Base-by-base conservation (phyloP, 441 rosid species). In the Mallotus japonicus region DNA sequence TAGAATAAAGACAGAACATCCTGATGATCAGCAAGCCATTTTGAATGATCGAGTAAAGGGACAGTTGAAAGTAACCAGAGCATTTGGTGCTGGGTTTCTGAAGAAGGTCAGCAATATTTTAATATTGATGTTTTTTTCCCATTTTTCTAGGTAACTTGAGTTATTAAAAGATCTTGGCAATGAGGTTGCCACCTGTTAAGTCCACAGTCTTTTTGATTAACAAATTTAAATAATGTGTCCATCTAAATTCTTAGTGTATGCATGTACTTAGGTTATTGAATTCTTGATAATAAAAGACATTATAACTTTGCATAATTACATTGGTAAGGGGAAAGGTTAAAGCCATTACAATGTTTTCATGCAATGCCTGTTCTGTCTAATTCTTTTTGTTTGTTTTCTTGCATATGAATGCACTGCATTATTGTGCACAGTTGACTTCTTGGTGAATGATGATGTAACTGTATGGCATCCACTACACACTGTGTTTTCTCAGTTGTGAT, bases 21-120 rank as follows among this genome's bases (percentile, higher is more conserved):
- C 92, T 32, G 96, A 89, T 71, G 98, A 93, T 75, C 80, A 80
- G 68, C 89, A 91, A 77, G 88, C 95, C 6, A 79, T 93, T 81
- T 79, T 89, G 64, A 93, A 93, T 78, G 96, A 88, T 81, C 82
- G 98, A 79, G 97, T 91, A 60, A 93, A 93, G 84, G 97, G 97
- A 55, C 97, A 91, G 74, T 78, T 93, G 69, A 93, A 91, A 87
- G 97, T 91, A 76, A 93, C 97, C 53, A 82, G 98, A 81, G 96
- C 98, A 47, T 93, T 93, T 69, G 98, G 97, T 74, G 98, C 97
- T 65, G 93, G 92, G 42, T 93, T 93, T 85, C 85, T 93, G 70
- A 93, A 93, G 88, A 93, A 89, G 95, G 98, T 90, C 34, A 73
- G 80, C 81, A 55, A 57, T 58, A 9, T 68, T 50, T 37, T 53